A percentile compares a stretch with the other conserved stretches of the same genome.
Conservation (phyloP, 192 early-diverging fungal genomes). For the Umbelopsis sp. region DNA sequence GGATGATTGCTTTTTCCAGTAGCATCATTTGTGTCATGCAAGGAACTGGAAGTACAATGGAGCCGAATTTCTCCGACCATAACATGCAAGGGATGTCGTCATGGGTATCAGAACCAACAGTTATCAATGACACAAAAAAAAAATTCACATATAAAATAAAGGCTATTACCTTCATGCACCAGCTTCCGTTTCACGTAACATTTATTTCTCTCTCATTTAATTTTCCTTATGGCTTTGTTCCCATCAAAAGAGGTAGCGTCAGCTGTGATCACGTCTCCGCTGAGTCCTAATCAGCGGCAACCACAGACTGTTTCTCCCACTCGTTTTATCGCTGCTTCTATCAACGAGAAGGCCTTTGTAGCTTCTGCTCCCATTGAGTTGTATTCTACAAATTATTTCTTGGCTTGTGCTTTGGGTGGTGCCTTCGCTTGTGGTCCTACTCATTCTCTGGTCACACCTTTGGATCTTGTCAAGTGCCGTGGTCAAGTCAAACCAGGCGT, state of each 20-base stretch:
- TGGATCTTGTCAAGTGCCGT: conserved; percentile 50
- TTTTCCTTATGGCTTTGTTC: background rate
- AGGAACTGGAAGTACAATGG: too few species aligned
- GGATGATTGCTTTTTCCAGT: background rate
- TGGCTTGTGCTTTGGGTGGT: conserved; percentile 42
- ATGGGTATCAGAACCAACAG: background rate
- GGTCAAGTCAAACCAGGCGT: conserved; percentile 34
- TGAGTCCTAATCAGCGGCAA: background rate
- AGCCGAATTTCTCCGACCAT: conserved; percentile 3
- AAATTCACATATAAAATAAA: too few species aligned
- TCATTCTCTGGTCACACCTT: conserved; percentile 41
- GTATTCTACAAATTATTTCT: conserved; percentile 37
- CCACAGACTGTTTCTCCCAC: background rate
- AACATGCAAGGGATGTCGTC: background rate
- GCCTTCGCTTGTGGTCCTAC: conserved; percentile 44
- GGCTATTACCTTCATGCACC: too few species aligned
- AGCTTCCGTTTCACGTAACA: background rate
- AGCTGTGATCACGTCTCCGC: background rate
- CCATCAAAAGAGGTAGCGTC: conserved; percentile 1
- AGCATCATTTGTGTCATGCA: background rate
- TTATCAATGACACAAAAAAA: too few species aligned
- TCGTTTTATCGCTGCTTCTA: conserved; percentile 19
- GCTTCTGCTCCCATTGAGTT: conserved; percentile 33
- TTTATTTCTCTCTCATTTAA: background rate
- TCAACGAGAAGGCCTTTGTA: conserved; percentile 29